These are phyloP conservation scores for Coelastrella sp. DNA, from an alignment of 139 green algal species.

Conservation along the genomic window DNA sequence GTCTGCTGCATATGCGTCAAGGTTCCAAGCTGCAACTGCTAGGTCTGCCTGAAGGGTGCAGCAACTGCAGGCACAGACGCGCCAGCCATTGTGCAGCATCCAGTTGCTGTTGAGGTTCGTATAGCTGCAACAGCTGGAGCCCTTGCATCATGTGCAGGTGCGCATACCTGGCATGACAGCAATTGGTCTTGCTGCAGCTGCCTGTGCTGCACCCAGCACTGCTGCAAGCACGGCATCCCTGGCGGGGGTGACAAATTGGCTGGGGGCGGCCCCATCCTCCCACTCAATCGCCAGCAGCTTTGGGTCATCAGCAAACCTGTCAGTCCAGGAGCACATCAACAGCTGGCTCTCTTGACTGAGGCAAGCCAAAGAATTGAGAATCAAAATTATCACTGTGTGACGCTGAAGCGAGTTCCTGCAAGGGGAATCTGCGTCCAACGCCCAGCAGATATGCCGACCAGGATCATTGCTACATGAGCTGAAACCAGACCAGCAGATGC, in stretches of 20 bases:
- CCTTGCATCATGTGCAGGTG: background rate
- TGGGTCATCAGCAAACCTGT: slow-evolving; percentile 70
- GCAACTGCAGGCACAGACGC: too few relatives aligned
- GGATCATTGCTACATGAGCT: too few relatives aligned
- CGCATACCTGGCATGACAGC: slow-evolving; percentile 48
- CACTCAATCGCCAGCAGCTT: slow-evolving; percentile 86
- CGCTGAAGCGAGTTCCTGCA: too few relatives aligned
- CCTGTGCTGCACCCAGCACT: slow-evolving; percentile 82
- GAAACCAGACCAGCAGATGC: too few relatives aligned
- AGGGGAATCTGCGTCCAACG: too few relatives aligned
- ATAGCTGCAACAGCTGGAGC: background rate
- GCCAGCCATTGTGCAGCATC: background rate
- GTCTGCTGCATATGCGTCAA: too few relatives aligned
- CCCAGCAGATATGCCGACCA: too few relatives aligned
- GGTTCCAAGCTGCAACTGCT: too few relatives aligned
- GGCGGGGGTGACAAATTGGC: slow-evolving; percentile 72
- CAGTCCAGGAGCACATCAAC: slow-evolving; percentile 5
- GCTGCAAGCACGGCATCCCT: slow-evolving; percentile 79
- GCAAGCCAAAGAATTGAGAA: too few relatives aligned
- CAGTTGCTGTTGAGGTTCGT: background rate
- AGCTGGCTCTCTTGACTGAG: background rate
- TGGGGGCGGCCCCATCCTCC: slow-evolving; percentile 64
- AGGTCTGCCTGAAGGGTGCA: too few relatives aligned
- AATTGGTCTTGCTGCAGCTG: slow-evolving; percentile 62
- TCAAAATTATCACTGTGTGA: too few relatives aligned